phyloP scores from a whole-genome alignment of 75 land plant species.

The Cunninghamia lanceolata region DNA sequence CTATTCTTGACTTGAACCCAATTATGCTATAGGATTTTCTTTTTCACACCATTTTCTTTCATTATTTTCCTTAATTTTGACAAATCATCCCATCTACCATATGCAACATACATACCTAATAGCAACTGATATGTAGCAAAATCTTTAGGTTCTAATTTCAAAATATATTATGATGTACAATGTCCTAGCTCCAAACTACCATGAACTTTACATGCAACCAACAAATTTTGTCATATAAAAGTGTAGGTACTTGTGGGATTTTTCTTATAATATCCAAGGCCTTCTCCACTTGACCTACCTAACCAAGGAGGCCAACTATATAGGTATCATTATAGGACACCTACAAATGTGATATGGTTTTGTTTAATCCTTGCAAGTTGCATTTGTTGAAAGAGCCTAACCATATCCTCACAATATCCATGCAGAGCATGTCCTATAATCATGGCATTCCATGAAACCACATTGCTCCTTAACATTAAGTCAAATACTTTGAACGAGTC shows the following conservation, averaged over 20 bases:
- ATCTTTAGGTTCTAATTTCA: conserved; percentile 17
- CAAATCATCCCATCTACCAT: conserved; percentile 13
- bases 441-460: conserved; percentile 25
- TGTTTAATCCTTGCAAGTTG: conserved; percentile 8
- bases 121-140: conserved; percentile 11
- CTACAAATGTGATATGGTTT: conserved; percentile 12
- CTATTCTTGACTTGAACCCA: conserved; percentile 18
- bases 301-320: conserved; percentile 16
- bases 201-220: conserved; percentile 22
- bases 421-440: conserved; percentile 19
- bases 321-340: conserved; percentile 11
- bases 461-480: conserved; percentile 4
- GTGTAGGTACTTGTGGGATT: conserved; percentile 19
- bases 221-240: conserved; percentile 13
- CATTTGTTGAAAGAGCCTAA: conserved; percentile 6
- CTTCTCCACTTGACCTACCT: conserved; percentile 8
- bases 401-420: conserved; percentile 18
- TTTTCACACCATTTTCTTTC: conserved; percentile 7
- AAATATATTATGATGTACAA: conserved; percentile 11
- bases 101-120: conserved; percentile 16
- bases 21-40: conserved; percentile 10
- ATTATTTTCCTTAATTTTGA: conserved; percentile 2
- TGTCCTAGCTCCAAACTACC: conserved; percentile 17
- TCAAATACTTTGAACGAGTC: conserved; percentile 22
- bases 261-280: conserved; percentile 13